Percentiles rank a stretch among this genome's conserved stretches.
phyloP scores from a whole-genome alignment of 192 early-diverging fungal species.

The Umbelopsis vinacea region DNA sequence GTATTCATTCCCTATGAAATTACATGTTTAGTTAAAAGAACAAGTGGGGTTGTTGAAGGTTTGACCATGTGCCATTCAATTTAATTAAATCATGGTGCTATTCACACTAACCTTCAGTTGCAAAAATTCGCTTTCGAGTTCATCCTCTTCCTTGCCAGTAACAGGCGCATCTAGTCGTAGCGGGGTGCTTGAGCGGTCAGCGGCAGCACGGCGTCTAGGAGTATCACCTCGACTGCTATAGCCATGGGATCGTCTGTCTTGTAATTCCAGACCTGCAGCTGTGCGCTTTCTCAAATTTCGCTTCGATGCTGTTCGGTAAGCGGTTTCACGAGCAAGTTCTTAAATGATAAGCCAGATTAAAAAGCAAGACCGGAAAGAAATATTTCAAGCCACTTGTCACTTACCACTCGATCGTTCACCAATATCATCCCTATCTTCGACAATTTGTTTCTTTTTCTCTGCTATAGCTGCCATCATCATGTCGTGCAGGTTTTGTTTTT shows the following conservation, averaged over 20 bases:
- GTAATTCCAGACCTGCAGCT: slow-evolving; percentile 3
- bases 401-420: slow-evolving; percentile 12
- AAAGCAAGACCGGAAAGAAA: background rate
- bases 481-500: slow-evolving; percentile 30
- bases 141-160: slow-evolving; percentile 32
- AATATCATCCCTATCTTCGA: slow-evolving; percentile 31
- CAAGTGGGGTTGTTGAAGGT: too few relatives aligned
- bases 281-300: slow-evolving; percentile 5
- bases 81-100: background rate
- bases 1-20: background rate
- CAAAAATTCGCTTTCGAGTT: slow-evolving; percentile 30
- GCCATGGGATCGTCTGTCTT: slow-evolving; percentile 4
- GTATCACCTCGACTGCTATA: slow-evolving; percentile 27
- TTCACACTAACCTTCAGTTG: slow-evolving; percentile 28
- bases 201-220: slow-evolving; percentile 26
- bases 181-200: slow-evolving; percentile 25
- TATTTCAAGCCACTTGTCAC: background rate
- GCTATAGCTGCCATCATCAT: slow-evolving; percentile 29
- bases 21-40: background rate
- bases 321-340: slow-evolving; percentile 16
- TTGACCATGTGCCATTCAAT: background rate
- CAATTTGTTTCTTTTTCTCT: slow-evolving; percentile 37
- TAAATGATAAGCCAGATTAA: background rate
- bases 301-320: slow-evolving; percentile 21
- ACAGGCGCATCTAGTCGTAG: slow-evolving; percentile 10